A percentile compares a stretch with the other conserved stretches of the same genome.
These are phyloP conservation scores for Oryza glaberrima DNA, from an alignment of 176 grass and related monocot species.

Conservation along the genomic window DNA sequence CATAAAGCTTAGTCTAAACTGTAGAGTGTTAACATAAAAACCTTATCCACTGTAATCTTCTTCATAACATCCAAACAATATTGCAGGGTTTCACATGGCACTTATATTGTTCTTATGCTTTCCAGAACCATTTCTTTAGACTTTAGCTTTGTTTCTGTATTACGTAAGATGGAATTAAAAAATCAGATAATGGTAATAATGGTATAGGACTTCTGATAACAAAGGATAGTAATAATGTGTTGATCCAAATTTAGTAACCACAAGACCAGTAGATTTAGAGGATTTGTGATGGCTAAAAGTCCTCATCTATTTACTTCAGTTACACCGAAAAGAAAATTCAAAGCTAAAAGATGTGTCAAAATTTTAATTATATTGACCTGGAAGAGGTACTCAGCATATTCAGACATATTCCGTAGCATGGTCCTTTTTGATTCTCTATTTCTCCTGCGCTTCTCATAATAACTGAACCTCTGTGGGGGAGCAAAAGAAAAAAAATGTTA, in stretches of 20 bases:
- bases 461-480: conserved; percentile 73
- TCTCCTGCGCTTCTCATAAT: conserved; percentile 65
- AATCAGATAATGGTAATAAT: too few relatives aligned
- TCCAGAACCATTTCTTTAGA: not conserved
- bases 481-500: conserved; percentile 20
- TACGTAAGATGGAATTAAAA: conserved; percentile 2
- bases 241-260: conserved; percentile 12
- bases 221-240: conserved; percentile 2
- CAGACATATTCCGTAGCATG: conserved; percentile 61
- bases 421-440: conserved; percentile 75
- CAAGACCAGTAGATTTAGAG: conserved; percentile 7
- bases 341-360: conserved; percentile 14
- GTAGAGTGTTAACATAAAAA: not conserved
- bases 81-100: conserved; percentile 5
- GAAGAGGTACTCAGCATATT: conserved; percentile 79
- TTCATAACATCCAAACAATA: not conserved
- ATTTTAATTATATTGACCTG: conserved; percentile 54
- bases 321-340: not conserved
- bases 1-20: not conserved
- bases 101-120: conserved; percentile 10
- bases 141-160: not conserved
- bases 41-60: not conserved
- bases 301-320: not conserved
- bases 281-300: conserved; percentile 21
- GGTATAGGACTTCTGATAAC: not conserved